Conservation (phyloP, 2,329 filamentous ascomycete species). For the Pezicula neosporulosa region DNA sequence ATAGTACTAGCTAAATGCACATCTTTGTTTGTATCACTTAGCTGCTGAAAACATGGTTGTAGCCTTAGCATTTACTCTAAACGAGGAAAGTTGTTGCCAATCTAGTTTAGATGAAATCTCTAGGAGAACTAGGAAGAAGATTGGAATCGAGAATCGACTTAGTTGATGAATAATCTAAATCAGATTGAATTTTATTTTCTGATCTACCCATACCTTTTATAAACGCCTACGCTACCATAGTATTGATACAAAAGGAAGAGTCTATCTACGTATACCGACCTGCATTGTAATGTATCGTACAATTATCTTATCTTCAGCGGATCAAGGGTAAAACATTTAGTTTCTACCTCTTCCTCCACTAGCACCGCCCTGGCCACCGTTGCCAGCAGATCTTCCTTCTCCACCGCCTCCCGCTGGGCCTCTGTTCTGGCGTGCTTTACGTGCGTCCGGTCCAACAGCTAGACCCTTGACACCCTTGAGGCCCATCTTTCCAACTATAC, state of each 20-base stretch:
- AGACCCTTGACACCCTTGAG: constrained; percentile 49
- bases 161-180: no score
- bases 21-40: no score
- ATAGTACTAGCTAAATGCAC: no score
- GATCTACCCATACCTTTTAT: neutral
- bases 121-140: no score
- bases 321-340: neutral
- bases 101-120: no score
- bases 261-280: constrained; percentile 1
- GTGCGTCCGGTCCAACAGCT: constrained; percentile 40
- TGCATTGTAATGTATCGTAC: neutral
- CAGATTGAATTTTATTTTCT: no score
- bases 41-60: no score
- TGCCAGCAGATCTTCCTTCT: constrained; percentile 8
- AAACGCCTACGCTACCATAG: constrained; percentile 12
- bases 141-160: no score
- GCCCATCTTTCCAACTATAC: constrained; percentile 53
- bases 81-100: no score
- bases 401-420: constrained; percentile 21
- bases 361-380: constrained; percentile 13
- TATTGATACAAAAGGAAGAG: constrained; percentile 5
- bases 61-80: no score
- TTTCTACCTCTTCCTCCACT: constrained; percentile 8
- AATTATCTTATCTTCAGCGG: constrained; percentile 1
- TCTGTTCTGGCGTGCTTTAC: constrained; percentile 20